Evolutionary conservation across 2,329 filamentous ascomycete species (phyloP).

Genomic region (Diaporthe sp.): DNA sequence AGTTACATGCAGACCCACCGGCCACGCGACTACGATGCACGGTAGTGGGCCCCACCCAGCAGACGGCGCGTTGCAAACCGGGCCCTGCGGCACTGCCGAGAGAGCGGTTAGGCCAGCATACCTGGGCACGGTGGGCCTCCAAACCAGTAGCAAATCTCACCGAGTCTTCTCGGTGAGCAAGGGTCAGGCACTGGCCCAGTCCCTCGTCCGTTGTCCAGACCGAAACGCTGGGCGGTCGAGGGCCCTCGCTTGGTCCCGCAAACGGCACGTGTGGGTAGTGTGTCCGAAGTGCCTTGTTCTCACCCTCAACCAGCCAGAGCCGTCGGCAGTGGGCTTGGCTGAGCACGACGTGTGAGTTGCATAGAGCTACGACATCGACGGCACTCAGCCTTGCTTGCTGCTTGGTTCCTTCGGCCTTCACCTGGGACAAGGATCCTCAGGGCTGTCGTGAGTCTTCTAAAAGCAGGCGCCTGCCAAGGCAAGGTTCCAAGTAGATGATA

Average conservation of each 20-base stretch:
- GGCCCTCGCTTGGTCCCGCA: slow-evolving; percentile 22
- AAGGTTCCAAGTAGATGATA: slow-evolving; percentile 20
- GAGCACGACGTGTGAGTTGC: background rate
- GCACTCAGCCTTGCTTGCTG: slow-evolving; percentile 1
- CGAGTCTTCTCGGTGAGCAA: slow-evolving; percentile 25
- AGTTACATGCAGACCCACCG: slow-evolving; percentile 36
- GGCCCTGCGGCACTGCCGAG: slow-evolving; percentile 35
- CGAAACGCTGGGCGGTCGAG: slow-evolving; percentile 27
- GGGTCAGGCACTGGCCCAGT: slow-evolving; percentile 6
- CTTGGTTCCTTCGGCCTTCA: background rate
- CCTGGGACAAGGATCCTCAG: slow-evolving; percentile 8
- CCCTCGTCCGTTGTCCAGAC: slow-evolving; percentile 27
- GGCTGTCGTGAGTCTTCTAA: slow-evolving; percentile 4
- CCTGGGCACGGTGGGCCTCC: background rate
- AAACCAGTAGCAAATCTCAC: slow-evolving; percentile 19
- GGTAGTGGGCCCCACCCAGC: slow-evolving; percentile 26
- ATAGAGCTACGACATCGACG: background rate
- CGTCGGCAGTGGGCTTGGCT: slow-evolving; percentile 1
- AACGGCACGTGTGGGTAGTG: slow-evolving; percentile 17
- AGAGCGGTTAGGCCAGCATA: slow-evolving; percentile 5
- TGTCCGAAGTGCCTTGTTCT: background rate
- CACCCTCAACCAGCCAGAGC: background rate
- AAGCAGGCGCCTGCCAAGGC: slow-evolving; percentile 14
- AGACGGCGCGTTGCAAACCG: slow-evolving; percentile 14
- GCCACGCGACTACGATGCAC: slow-evolving; percentile 40